phyloP scores from a whole-genome alignment of 306 rosid species.

The Rosa lucieae region DNA sequence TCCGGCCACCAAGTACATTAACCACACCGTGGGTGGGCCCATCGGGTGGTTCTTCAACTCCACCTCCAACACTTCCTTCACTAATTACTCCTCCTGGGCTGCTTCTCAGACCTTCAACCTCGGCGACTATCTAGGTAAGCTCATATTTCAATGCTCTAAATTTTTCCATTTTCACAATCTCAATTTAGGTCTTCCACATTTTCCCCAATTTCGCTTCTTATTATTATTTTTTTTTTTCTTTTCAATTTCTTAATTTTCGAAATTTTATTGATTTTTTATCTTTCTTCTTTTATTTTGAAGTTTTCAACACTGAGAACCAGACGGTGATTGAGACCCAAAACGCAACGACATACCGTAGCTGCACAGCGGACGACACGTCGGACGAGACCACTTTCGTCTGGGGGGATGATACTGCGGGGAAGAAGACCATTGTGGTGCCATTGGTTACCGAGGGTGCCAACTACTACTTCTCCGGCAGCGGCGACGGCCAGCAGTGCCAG shows the following conservation, averaged over 20 bases:
- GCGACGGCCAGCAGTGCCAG: conserved; percentile 63
- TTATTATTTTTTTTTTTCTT: neutral
- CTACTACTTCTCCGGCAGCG: conserved; percentile 70
- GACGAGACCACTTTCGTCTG: conserved; percentile 51
- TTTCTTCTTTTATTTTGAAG: conserved; percentile 25
- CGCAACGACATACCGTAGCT: conserved; percentile 48
- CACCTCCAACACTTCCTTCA: conserved; percentile 55
- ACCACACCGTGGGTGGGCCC: conserved; percentile 75
- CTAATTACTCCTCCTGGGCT: conserved; percentile 83
- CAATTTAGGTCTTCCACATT: neutral
- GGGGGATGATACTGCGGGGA: conserved; percentile 15
- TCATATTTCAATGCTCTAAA: neutral
- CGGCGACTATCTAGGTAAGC: conserved; percentile 80
- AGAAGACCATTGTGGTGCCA: conserved; percentile 57
- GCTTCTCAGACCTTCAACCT: conserved; percentile 66
- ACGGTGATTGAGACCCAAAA: conserved; percentile 82
- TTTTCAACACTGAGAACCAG: conserved; percentile 74
- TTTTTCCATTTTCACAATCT: neutral
- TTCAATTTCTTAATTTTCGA: neutral
- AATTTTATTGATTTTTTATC: neutral
- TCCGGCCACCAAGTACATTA: conserved; percentile 47
- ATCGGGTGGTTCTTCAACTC: conserved; percentile 82
- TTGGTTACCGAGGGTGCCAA: conserved; percentile 55
- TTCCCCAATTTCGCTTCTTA: neutral
- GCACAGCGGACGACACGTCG: conserved; percentile 52